Base-by-base conservation (phyloP, 345 rosid species). In the Stellera chamaejasme region DNA sequence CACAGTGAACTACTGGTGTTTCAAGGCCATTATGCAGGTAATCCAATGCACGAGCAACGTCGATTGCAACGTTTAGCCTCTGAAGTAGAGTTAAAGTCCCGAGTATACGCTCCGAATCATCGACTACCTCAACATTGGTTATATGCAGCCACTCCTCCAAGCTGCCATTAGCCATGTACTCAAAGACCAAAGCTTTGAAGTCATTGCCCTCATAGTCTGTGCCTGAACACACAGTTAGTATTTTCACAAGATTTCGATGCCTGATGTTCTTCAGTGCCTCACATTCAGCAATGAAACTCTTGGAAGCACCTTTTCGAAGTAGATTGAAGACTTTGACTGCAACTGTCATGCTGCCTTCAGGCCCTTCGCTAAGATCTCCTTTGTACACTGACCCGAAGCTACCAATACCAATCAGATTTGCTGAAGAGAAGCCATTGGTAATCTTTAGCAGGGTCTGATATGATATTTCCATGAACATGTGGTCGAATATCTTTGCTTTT, bases 271-370 rank as follows among this genome's bases (percentile, higher is more conserved):
- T 27, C 27, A 82, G 44, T 0, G 78, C 63, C 62, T 79, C 61
- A 48, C 83, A 77, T 65, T 79, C 85, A 11, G 79, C 77, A 13
- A 75, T 11, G 27, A 77, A 82, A 13, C 81, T 82, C 65, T 63
- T 66, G 4, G 42, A 58, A 32, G 78, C 88, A 56, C 77, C 81
- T 56, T 25, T 63, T 46, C 10, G 58, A 10, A 43, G 10, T 52
- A 77, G 68, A 43, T 82, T 71, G 39, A 82, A 6, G 46, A 79
- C 78, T 60, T 77, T 77, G 4, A 72, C 60, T 3, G 75, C 80
- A 19, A 69, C 54, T 9, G 13, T 19, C 10, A 0, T 3, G 4
- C 48, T 52, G 48, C 44, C 10, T 27, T 6, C 12, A 32, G 39
- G 39, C 39, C 39, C 39, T 32, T 63, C 56, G 13, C 32, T 60